Base-by-base conservation (phyloP, 2,329 filamentous ascomycete species). In the Erysiphe pulchra region DNA sequence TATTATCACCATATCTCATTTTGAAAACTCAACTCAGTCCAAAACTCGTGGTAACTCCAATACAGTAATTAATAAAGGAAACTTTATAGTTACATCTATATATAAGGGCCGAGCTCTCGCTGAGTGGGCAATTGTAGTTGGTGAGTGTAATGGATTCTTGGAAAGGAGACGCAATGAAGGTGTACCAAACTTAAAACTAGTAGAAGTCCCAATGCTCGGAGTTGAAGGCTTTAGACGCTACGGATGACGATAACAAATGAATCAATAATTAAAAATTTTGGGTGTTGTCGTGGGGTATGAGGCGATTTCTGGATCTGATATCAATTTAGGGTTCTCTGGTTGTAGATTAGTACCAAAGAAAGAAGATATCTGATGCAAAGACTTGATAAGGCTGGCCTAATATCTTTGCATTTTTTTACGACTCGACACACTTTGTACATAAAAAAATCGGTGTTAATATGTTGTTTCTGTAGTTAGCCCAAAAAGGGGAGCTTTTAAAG, bases 71-170 rank as follows among this genome's bases (percentile, higher is more conserved):
- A 11, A 34, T 9, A 13, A 44, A 18, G 42, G 34, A 12, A 34
- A 34, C 13, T 20, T 9, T 36, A 20, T 32, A 13, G 18, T 14
- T 10, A 37, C 42, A 24, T 63, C 67, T 9, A 71, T 71, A 43
- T 80, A 87, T 57, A 65, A 71, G 2, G 82, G 82, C 1, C 69
- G 80, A 17, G 77, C 82, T 0, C 65, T 90, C 40, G 80, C 80
- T 0, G 82, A 90, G 59, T 90, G 82, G 82, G 67, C 69, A 17
- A 63, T 81, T 16, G 71, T 87, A 17, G 73, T 85, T 14, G 71
- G 72, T 47, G 82, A 90, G 58, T 83, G 76, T 63, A 83, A 86
- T 61, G 81, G 75, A 55, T 90, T 87, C 59, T 73, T 84, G 31
- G 80, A 87, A 48, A 68, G 81, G 41, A 70, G 82, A 46, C 75